These are phyloP conservation scores for Thalia dealbata DNA, from an alignment of 176 grass and related monocot genomes.

Conservation along the genomic window DNA sequence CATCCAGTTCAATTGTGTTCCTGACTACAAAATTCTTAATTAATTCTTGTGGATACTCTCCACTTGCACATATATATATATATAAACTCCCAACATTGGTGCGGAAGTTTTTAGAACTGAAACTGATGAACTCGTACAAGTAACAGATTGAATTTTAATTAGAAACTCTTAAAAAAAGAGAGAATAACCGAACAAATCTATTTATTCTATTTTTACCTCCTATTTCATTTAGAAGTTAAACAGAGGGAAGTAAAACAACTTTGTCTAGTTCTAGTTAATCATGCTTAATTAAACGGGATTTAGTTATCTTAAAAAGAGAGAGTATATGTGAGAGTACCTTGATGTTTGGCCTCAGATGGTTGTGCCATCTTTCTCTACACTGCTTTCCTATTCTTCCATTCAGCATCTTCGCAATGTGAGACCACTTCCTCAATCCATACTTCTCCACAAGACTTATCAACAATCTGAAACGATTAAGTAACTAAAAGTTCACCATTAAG, in stretches of 20 bases:
- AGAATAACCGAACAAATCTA: too few relatives aligned
- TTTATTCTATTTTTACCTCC: too few relatives aligned
- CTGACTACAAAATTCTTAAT: too few relatives aligned
- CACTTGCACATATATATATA: background rate
- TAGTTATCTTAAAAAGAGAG: background rate
- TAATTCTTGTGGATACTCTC: too few relatives aligned
- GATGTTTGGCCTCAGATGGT: constrained; percentile 95
- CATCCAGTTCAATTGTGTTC: too few relatives aligned
- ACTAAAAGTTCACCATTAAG: too few relatives aligned
- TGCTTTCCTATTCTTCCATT: constrained; percentile 92
- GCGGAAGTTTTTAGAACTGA: background rate
- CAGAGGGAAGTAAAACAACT: background rate
- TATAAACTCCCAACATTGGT: background rate
- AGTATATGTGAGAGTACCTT: constrained; percentile 41
- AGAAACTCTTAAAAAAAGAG: too few relatives aligned
- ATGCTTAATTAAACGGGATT: background rate
- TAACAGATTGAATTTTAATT: background rate
- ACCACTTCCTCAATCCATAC: constrained; percentile 91
- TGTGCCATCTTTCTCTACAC: constrained; percentile 94
- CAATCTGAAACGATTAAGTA: constrained; percentile 26
- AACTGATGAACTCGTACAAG: background rate
- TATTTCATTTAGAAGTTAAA: too few relatives aligned
- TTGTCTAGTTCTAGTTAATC: too few relatives aligned
- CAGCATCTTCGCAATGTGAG: constrained; percentile 66
- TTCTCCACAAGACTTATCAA: constrained; percentile 71